Evolutionary conservation across 2,329 filamentous ascomycete species (phyloP).

Genomic region (Cladosporium velox): DNA sequence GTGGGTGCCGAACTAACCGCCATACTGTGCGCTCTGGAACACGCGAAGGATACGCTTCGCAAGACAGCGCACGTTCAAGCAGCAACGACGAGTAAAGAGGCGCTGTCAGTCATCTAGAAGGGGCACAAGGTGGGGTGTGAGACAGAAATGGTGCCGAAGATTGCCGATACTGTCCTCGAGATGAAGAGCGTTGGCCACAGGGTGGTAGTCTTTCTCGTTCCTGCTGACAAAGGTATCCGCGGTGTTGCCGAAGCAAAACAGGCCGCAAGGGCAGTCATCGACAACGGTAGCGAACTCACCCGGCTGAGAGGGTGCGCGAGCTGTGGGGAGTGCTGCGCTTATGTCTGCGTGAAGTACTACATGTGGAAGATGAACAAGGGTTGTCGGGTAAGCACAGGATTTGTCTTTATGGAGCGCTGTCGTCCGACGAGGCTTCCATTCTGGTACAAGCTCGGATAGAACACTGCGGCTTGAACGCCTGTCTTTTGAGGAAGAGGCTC

Average conservation of each 20-base stretch:
- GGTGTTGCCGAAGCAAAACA: neutral
- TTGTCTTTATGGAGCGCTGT: neutral
- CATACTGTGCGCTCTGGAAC: neutral
- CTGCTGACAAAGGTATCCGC: neutral
- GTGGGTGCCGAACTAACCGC: neutral
- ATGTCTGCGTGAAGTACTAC: neutral
- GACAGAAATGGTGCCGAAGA: neutral
- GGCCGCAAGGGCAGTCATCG: neutral
- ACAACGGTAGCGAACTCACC: neutral
- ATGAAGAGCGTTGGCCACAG: neutral
- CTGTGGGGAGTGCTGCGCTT: neutral
- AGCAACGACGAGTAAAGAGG: neutral
- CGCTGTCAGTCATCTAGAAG: neutral
- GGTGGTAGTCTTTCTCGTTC: neutral
- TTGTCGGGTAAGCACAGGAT: neutral
- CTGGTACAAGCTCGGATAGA: neutral
- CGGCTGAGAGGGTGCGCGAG: neutral
- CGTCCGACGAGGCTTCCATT: neutral
- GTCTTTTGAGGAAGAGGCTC: conserved; percentile 18
- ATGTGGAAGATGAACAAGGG: neutral
- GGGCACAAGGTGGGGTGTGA: neutral
- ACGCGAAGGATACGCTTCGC: neutral
- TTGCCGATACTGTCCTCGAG: neutral
- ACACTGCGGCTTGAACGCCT: conserved; percentile 1
- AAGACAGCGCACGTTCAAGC: neutral